Evolutionary conservation across 306 rosid species (phyloP).

Genomic region (Gastrolobium bilobum): DNA sequence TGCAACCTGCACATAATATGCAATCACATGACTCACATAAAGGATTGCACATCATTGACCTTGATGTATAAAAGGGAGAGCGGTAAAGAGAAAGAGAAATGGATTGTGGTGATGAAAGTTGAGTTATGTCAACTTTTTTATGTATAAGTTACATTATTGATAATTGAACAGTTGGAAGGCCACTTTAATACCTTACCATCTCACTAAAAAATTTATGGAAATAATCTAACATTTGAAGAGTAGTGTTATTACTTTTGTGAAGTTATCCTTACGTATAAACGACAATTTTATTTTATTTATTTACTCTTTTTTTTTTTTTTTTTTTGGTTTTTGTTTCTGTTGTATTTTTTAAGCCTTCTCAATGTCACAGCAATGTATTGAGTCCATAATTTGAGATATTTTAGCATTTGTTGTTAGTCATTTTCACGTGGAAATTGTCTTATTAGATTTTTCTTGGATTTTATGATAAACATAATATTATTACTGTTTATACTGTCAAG

Average conservation of each 20-base stretch:
- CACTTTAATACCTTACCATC: constrained; percentile 6
- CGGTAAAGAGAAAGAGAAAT: constrained; percentile 2
- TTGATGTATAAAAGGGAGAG: constrained; percentile 26
- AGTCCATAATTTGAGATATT: not conserved
- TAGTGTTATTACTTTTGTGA: constrained; percentile 7
- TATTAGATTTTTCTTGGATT: not conserved
- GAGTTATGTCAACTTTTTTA: constrained; percentile 15
- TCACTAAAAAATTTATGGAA: constrained; percentile 6
- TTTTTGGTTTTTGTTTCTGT: not conserved
- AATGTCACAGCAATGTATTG: not conserved
- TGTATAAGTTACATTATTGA: constrained; percentile 15
- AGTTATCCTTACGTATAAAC: not conserved
- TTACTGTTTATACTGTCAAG: not conserved
- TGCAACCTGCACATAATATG: constrained; percentile 5
- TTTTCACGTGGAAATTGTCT: not conserved
- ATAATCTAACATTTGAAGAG: constrained; percentile 7
- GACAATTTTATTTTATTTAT: not conserved
- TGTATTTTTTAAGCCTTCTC: constrained; percentile 17
- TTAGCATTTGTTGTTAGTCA: not conserved
- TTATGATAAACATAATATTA: not conserved
- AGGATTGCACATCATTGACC: not conserved
- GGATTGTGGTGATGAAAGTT: constrained; percentile 7
- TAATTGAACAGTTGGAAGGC: constrained; percentile 2
- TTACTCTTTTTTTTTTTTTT: too few relatives aligned
- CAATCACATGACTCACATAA: constrained; percentile 23